Conservation (phyloP, 2,329 filamentous ascomycete genomes). For the Cytospora mali region DNA sequence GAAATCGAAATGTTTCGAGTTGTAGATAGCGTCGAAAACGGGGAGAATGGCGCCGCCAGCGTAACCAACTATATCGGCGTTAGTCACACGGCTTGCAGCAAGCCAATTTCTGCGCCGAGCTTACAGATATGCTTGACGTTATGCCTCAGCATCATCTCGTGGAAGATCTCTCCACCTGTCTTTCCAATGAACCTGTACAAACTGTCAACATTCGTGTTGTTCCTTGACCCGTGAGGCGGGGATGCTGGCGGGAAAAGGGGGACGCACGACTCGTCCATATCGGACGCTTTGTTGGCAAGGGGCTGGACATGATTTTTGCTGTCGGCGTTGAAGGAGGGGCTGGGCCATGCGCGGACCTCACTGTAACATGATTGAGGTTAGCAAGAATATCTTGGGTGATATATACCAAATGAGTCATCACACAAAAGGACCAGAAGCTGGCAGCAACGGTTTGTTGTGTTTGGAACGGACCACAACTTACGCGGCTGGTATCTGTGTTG, state of each 20-base stretch:
- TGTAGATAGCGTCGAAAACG: constrained; percentile 98
- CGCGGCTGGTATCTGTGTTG: constrained; percentile 52
- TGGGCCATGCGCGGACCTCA: constrained; percentile 61
- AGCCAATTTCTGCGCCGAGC: constrained; percentile 41
- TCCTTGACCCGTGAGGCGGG: constrained; percentile 22
- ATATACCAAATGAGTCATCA: constrained; percentile 32
- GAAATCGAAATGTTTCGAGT: constrained; percentile 95
- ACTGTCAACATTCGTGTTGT: constrained; percentile 23
- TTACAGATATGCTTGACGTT: constrained; percentile 91
- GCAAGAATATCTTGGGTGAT: constrained; percentile 26
- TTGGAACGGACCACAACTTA: constrained; percentile 46
- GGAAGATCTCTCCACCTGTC: constrained; percentile 94
- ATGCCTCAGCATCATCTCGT: constrained; percentile 97
- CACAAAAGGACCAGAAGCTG: not conserved
- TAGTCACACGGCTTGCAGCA: constrained; percentile 29
- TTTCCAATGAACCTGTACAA: constrained; percentile 79
- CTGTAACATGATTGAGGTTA: constrained; percentile 41
- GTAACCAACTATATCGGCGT: constrained; percentile 68
- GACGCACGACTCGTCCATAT: constrained; percentile 81
- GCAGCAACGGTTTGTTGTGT: constrained; percentile 17
- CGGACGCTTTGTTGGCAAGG: constrained; percentile 61
- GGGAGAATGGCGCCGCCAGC: constrained; percentile 95
- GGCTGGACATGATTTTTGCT: constrained; percentile 67
- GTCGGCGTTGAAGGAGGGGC: constrained; percentile 61
- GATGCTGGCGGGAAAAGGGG: constrained; percentile 18